A percentile compares a stretch with the other conserved stretches of the same genome.
Conservation (phyloP, 768 basidiomycete species). For the Mycena sanguinolenta region DNA sequence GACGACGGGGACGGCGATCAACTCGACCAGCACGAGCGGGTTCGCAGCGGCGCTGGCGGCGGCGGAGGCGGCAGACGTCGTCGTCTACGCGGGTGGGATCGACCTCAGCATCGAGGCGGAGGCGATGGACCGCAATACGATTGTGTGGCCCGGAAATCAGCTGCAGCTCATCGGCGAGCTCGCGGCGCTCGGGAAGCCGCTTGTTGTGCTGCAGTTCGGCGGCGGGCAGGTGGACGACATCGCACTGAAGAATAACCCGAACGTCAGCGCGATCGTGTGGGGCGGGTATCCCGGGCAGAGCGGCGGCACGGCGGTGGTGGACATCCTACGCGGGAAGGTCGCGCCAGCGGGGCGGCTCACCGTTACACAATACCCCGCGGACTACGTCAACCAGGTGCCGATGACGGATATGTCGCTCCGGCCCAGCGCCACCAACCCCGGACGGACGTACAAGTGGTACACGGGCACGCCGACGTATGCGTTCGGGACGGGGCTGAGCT, state of each 20-base stretch:
- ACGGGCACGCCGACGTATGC: slow-evolving; percentile 63
- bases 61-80: slow-evolving; percentile 61
- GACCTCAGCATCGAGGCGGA: slow-evolving; percentile 65
- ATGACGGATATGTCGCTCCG: slow-evolving; percentile 74
- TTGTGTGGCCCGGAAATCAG: slow-evolving; percentile 71
- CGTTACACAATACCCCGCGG: slow-evolving; percentile 66
- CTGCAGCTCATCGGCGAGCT: slow-evolving; percentile 62
- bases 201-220: slow-evolving; percentile 68
- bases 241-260: slow-evolving; percentile 57
- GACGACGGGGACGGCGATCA: slow-evolving; percentile 57
- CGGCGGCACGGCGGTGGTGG: slow-evolving; percentile 66
- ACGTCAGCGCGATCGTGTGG: slow-evolving; percentile 65
- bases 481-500: slow-evolving; percentile 69
- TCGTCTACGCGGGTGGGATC: slow-evolving; percentile 69
- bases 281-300: slow-evolving; percentile 59
- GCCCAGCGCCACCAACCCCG: slow-evolving; percentile 62
- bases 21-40: slow-evolving; percentile 53
- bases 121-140: slow-evolving; percentile 58
- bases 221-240: slow-evolving; percentile 69
- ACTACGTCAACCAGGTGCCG: slow-evolving; percentile 59
- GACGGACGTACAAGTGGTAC: slow-evolving; percentile 73
- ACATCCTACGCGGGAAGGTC: slow-evolving; percentile 64
- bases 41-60: slow-evolving; percentile 67
- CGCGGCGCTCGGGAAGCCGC: slow-evolving; percentile 61
- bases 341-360: slow-evolving; percentile 69